phyloP scores from a whole-genome alignment of 495 filamentous ascomycete genomes.

The Aspergillus sparsus region DNA sequence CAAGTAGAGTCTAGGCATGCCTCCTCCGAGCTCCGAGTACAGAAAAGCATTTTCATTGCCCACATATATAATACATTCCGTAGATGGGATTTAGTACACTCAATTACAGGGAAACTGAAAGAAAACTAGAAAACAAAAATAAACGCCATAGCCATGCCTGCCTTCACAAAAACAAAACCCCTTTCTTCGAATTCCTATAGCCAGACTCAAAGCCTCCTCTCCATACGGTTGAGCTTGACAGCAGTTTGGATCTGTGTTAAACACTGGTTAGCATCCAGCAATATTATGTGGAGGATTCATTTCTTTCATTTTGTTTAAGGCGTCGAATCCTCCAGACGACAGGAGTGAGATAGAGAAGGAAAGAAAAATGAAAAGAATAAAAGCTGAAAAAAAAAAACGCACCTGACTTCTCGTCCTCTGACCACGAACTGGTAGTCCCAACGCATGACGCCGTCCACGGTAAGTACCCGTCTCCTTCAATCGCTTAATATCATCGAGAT shows the following conservation, averaged over 20 bases:
- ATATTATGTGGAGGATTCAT: background rate
- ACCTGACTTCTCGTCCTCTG: constrained; percentile 84
- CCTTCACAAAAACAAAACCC: constrained; percentile 27
- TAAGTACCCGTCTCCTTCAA: constrained; percentile 91
- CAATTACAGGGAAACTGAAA: constrained; percentile 25
- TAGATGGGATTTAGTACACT: constrained; percentile 17
- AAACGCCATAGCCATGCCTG: constrained; percentile 43
- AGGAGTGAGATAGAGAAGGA: background rate
- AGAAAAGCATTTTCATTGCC: constrained; percentile 4
- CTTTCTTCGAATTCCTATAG: background rate
- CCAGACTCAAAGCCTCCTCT: constrained; percentile 50
- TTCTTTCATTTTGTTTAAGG: too few relatives aligned
- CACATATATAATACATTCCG: constrained; percentile 38
- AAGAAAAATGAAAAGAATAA: constrained; percentile 6
- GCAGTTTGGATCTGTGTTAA: constrained; percentile 66
- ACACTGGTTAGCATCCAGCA: constrained; percentile 13
- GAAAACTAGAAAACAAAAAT: constrained; percentile 26
- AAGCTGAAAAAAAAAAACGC: constrained; percentile 29
- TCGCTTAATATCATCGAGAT: constrained; percentile 81
- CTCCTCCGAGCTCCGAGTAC: too few relatives aligned
- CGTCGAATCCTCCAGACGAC: background rate
- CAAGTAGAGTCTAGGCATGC: background rate
- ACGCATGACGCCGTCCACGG: constrained; percentile 85
- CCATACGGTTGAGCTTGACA: constrained; percentile 75
- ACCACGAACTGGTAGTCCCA: constrained; percentile 82